Base-by-base conservation (phyloP, 2,329 filamentous ascomycete species). In the Talaromyces atroroseus region DNA sequence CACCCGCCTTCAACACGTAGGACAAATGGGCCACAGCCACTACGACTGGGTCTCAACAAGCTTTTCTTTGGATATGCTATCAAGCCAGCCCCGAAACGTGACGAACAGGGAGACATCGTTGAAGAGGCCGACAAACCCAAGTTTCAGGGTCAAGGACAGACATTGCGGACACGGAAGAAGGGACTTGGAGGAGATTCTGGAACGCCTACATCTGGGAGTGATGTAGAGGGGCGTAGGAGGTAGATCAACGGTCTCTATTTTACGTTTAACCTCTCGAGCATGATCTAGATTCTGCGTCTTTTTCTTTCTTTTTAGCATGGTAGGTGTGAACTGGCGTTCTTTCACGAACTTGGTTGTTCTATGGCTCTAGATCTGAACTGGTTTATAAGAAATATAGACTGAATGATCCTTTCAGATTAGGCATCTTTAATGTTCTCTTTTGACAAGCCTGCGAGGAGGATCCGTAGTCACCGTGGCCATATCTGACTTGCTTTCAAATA, bases 31-130 rank as follows among this genome's bases (percentile, higher is more conserved):
- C 91, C 92, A 0, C 89, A 94, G 68, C 91, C 92, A 3, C 80
- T 99, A 7, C 82, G 94, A 26, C 72, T 99, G 52, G 83, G 90
- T 0, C 87, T 89, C 0, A 94, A 94, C 65, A 95, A 96, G 74
- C 80, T 99, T 4, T 99, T 99, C 78, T 95, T 99, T 61, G 94
- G 94, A 2, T 99, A 97, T 67, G 88, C 95, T 66, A 82, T 96
- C 68, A 95, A 88, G 71, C 92, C 92, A 0, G 80, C 95, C 44
- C 92, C 90, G 77, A 89, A 89, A 8, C 84, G 87, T 57, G 87
- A 84, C 36, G 84, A 90, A 57, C 80, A 85, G 59, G 69, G 70
- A 5, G 84, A 87, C 58, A 81, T 84, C 38, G 67, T 73, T 16
- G 82, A 84, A 59, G 79, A 82, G 3, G 79, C 80, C 58, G 51